phyloP scores from a whole-genome alignment of 768 basidiomycete species.

The Phylloporus rhodoxanthus region DNA sequence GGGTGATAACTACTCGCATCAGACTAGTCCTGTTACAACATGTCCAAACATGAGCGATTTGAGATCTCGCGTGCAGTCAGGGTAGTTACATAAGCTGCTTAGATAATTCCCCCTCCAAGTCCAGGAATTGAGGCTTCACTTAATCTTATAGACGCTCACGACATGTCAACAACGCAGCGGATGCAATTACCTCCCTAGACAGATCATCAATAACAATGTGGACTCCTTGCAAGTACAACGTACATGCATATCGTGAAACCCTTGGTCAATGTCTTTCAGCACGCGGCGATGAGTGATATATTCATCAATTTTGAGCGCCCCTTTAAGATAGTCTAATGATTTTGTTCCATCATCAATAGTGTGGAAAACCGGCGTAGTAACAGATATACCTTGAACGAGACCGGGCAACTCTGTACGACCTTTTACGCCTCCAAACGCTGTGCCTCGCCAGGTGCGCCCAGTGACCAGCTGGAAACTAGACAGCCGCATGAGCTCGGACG shows the following conservation, averaged over 20 bases:
- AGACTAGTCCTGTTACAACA: too few species aligned
- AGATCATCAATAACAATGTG: constrained; percentile 2
- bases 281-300: constrained; percentile 86
- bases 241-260: constrained; percentile 97
- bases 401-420: constrained; percentile 93
- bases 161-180: constrained; percentile 92
- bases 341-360: neutral
- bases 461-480: constrained; percentile 63
- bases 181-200: constrained; percentile 74
- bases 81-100: too few species aligned
- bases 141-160: constrained; percentile 26
- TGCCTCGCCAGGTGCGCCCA: constrained; percentile 90
- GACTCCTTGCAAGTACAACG: constrained; percentile 30
- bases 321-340: constrained; percentile 66
- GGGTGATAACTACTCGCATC: too few species aligned
- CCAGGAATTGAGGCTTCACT: too few species aligned
- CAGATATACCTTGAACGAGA: constrained; percentile 71
- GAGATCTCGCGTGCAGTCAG: too few species aligned
- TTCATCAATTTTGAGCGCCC: constrained; percentile 86
- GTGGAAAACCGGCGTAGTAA: neutral
- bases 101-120: too few species aligned
- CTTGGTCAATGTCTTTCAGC: constrained; percentile 72
- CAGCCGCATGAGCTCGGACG: constrained; percentile 5
- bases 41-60: too few species aligned
- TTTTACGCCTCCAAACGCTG: constrained; percentile 97